Evolutionary conservation across 768 basidiomycete species (phyloP).

Genomic region (Tubosaeta sp.): DNA sequence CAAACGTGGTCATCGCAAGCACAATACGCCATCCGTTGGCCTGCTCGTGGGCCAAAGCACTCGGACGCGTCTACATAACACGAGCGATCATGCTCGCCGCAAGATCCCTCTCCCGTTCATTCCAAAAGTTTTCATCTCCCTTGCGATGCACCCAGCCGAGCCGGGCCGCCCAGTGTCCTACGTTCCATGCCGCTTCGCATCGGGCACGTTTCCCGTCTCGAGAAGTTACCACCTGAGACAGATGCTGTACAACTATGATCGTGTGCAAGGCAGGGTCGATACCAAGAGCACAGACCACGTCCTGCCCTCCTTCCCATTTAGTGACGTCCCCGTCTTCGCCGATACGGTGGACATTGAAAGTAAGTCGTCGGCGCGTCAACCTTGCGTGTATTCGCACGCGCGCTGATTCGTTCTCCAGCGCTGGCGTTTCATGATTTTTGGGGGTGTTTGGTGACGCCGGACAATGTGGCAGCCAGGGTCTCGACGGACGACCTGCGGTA

Average conservation of each 20-base stretch:
- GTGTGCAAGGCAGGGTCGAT: not conserved
- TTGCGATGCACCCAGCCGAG: constrained; percentile 7
- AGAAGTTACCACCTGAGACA: constrained; percentile 23
- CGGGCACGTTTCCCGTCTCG: constrained; percentile 28
- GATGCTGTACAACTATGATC: constrained; percentile 24
- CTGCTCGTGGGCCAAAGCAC: constrained; percentile 4
- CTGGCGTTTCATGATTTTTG: constrained; percentile 32
- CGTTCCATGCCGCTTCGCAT: constrained; percentile 16
- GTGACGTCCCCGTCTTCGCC: constrained; percentile 27
- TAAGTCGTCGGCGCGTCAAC: constrained; percentile 23
- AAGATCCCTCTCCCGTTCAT: not conserved
- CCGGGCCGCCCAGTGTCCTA: constrained; percentile 8
- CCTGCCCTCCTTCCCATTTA: constrained; percentile 32
- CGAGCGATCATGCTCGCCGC: not conserved
- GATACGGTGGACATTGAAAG: constrained; percentile 43
- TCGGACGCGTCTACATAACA: constrained; percentile 13
- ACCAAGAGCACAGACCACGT: constrained; percentile 18
- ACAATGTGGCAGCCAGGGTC: constrained; percentile 25
- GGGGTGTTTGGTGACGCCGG: constrained; percentile 34
- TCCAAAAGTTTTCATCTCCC: not conserved
- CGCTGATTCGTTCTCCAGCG: constrained; percentile 14
- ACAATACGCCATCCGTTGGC: not conserved
- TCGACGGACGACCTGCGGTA: constrained; percentile 26
- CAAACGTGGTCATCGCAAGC: not conserved
- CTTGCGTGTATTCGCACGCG: not conserved